phyloP scores from a whole-genome alignment of 768 basidiomycete species.

The Pulveroboletus frians region DNA sequence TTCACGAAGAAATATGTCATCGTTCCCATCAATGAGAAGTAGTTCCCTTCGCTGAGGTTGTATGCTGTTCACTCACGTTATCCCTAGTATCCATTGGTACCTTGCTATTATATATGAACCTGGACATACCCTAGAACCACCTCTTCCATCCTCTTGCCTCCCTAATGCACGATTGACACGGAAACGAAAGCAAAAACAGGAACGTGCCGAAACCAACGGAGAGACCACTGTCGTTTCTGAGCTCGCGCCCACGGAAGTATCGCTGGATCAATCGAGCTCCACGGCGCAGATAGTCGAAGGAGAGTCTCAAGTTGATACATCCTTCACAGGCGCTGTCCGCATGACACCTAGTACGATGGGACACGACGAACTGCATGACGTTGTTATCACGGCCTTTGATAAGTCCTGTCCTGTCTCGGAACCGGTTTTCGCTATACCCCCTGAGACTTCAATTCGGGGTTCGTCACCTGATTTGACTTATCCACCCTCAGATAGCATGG shows the following conservation, averaged over 20 bases:
- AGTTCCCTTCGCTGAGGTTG: conserved; percentile 20
- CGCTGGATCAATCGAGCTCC: background rate
- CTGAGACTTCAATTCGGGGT: conserved; percentile 9
- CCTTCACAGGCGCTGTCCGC: conserved; percentile 15
- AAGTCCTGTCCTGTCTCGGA: conserved; percentile 13
- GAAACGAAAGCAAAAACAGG: conserved; percentile 18
- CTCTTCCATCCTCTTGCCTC: conserved; percentile 31
- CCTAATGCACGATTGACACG: conserved; percentile 17
- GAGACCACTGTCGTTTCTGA: conserved; percentile 1
- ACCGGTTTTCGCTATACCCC: conserved; percentile 5
- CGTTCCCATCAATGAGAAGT: conserved; percentile 97
- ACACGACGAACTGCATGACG: conserved; percentile 14
- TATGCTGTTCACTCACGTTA: conserved; percentile 4
- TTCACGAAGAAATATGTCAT: conserved; percentile 92
- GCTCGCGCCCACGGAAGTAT: background rate
- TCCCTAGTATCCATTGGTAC: conserved; percentile 88
- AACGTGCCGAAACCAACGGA: background rate
- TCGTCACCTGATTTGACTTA: conserved; percentile 15
- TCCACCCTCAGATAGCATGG: conserved; percentile 24
- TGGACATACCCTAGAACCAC: conserved; percentile 48
- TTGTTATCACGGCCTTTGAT: conserved; percentile 5
- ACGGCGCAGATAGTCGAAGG: background rate
- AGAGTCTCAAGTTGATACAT: conserved; percentile 13
- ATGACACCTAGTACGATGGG: conserved; percentile 17
- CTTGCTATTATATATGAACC: conserved; percentile 91